A percentile compares a stretch with the other conserved stretches of the same genome.
phyloP scores from a whole-genome alignment of 192 early-diverging fungal genomes.

The Endogone sp. region DNA sequence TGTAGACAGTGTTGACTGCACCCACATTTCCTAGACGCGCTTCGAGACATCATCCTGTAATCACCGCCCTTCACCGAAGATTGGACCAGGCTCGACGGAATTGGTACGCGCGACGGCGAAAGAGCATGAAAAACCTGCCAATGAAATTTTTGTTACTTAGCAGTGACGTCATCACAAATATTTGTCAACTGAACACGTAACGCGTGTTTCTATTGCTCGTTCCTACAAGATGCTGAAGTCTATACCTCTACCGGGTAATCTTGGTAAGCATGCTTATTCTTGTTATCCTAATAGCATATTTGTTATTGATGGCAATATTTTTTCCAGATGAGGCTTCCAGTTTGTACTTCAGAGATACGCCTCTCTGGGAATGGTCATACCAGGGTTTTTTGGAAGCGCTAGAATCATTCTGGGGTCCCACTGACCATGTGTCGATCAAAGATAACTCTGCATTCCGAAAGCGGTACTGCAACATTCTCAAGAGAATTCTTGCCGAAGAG shows the following conservation, averaged over 20 bases:
- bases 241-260: neutral
- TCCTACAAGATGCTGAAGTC: neutral
- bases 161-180: neutral
- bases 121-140: slow-evolving; percentile 4
- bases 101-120: slow-evolving; percentile 3
- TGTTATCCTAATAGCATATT: neutral
- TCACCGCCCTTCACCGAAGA: slow-evolving; percentile 17
- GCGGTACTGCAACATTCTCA: neutral
- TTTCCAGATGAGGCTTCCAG: neutral
- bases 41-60: slow-evolving; percentile 7
- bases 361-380: neutral
- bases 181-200: neutral
- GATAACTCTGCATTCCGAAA: neutral
- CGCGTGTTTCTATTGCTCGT: neutral
- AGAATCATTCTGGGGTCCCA: neutral
- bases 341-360: neutral
- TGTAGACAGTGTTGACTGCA: slow-evolving; percentile 7
- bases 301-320: neutral
- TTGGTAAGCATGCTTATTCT: neutral
- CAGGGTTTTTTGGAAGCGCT: neutral
- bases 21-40: slow-evolving; percentile 9
- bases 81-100: slow-evolving; percentile 14
- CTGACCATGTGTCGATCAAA: neutral
- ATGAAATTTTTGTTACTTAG: neutral
- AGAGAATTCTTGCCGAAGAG: neutral